Evolutionary conservation across 352 stramenopile species (phyloP), one percentile per base, ranked within the genome.

Genomic region (Pelagophyceae sp.): DNA sequence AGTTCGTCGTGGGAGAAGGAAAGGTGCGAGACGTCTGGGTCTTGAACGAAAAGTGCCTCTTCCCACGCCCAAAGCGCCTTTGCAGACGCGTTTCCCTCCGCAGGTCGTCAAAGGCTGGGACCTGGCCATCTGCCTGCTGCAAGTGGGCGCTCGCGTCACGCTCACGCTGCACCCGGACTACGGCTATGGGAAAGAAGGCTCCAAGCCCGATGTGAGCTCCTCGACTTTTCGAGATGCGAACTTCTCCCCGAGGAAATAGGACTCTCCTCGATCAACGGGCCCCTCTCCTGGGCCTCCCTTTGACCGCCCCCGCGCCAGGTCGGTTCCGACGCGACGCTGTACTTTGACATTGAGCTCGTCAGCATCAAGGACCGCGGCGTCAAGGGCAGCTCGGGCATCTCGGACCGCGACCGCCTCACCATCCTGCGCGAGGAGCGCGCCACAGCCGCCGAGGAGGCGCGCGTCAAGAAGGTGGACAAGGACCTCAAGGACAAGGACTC

Each of bases 41-140:
- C n/a, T n/a, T n/a, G n/a, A n/a, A n/a, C n/a, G n/a, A n/a, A n/a
- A n/a, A n/a, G n/a, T n/a, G n/a, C n/a, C n/a, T n/a, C n/a, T n/a
- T n/a, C n/a, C n/a, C n/a, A n/a, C n/a, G n/a, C n/a, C n/a, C n/a
- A n/a, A n/a, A n/a, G n/a, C n/a, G n/a, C n/a, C n/a, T n/a, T n/a
- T n/a, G n/a, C n/a, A n/a, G n/a, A n/a, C n/a, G n/a, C n/a, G n/a
- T n/a, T n/a, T n/a, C n/a, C n/a, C n/a, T n/a, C n/a, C n/a, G n/a
- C n/a, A n/a, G n/a, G 80, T 85, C 31, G 72, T 84, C 19, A 75
- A 76, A 38, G 81, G 81, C 29, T 77, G 80, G 60, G 81, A 85
- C 64, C 58, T 67, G 29, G 76, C 60, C 11, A 70, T 84, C 29
- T 51, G 64, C 70, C 32, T 29, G 29, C 32, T 76, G 11, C 6